These are phyloP conservation scores for Protomyces macrosporus DNA, from an alignment of 1,139 yeast genomes.

Conservation along the genomic window DNA sequence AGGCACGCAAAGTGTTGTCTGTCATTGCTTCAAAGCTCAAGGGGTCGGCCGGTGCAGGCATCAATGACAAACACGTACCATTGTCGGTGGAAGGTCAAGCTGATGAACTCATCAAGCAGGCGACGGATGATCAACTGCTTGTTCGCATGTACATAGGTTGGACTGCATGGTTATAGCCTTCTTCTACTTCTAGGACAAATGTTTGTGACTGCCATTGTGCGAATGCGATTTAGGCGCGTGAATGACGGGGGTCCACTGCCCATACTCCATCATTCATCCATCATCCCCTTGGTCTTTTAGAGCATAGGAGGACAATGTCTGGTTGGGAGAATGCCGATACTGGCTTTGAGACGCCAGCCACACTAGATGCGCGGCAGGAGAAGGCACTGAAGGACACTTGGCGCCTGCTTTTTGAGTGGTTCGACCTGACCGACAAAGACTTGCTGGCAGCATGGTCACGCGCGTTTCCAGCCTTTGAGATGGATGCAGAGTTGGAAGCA, in stretches of 20 bases:
- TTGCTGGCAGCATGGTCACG: background rate
- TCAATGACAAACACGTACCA: conserved; percentile 55
- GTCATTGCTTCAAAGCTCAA: conserved; percentile 73
- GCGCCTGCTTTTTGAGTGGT: background rate
- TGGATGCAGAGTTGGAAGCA: background rate
- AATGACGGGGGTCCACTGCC: background rate
- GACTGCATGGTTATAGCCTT: conserved; percentile 25
- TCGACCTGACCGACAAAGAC: background rate
- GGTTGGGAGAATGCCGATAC: background rate
- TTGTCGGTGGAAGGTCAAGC: conserved; percentile 91
- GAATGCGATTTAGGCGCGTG: too few relatives aligned
- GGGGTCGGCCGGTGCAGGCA: conserved; percentile 71
- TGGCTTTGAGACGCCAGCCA: background rate
- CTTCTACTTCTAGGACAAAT: background rate
- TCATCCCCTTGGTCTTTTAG: background rate
- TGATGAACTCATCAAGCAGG: conserved; percentile 79
- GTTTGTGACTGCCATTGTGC: background rate
- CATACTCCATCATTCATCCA: background rate
- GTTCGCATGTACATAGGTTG: conserved; percentile 82
- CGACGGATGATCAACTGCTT: conserved; percentile 65
- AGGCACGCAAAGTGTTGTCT: conserved; percentile 51
- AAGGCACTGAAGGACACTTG: background rate
- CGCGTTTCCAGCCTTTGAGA: background rate
- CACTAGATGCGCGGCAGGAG: background rate
- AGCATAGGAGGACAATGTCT: background rate